Evolutionary conservation across 176 grass and related monocot species (phyloP).

Genomic region (Dactylis glomerata): DNA sequence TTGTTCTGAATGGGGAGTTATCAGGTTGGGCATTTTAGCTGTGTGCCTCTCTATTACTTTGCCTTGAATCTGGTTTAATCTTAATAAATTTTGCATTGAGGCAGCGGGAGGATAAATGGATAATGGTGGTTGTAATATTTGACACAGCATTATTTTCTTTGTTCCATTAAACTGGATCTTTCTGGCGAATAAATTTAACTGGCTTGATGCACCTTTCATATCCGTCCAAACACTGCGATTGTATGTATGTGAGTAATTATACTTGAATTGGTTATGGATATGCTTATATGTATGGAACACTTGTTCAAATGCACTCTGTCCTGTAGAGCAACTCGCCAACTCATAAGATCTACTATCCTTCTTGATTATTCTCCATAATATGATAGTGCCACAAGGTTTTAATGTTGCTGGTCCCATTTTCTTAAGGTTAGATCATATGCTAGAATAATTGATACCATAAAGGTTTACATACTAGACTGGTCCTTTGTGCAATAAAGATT

Average conservation of each 20-base stretch:
- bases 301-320: background rate
- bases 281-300: background rate
- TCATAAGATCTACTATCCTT: constrained; percentile 1
- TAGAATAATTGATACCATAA: constrained; percentile 2
- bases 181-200: background rate
- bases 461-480: background rate
- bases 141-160: background rate
- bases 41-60: background rate
- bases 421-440: background rate
- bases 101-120: background rate
- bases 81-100: background rate
- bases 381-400: background rate
- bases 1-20: background rate
- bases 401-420: background rate
- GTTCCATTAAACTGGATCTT: constrained; percentile 2
- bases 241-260: constrained; percentile 1
- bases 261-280: constrained; percentile 22
- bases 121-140: background rate
- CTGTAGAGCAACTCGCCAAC: background rate
- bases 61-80: background rate
- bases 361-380: constrained; percentile 12
- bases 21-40: background rate
- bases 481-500: background rate
- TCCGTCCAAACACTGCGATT: background rate
- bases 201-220: background rate